These are phyloP conservation scores for Cicer chorassanicum DNA, from an alignment of 306 rosid genomes.

Conservation along the genomic window DNA sequence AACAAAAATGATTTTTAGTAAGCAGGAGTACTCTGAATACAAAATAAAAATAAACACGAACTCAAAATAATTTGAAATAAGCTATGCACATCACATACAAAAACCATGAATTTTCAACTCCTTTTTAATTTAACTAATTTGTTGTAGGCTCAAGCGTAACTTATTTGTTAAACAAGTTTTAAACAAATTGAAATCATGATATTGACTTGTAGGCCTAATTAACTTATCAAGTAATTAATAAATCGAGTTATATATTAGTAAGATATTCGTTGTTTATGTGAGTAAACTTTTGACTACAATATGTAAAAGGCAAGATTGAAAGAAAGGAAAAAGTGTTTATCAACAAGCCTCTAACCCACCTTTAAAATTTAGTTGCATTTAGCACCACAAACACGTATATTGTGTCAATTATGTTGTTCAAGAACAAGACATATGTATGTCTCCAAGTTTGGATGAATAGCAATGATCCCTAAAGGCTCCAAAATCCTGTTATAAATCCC, in stretches of 20 bases:
- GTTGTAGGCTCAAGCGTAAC: too few relatives aligned
- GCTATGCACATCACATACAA: too few relatives aligned
- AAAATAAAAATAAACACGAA: too few relatives aligned
- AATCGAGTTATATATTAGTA: background rate
- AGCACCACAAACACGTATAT: background rate
- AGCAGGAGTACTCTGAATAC: too few relatives aligned
- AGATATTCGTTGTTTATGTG: too few relatives aligned
- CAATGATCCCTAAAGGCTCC: background rate
- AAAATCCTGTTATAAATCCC: conserved; percentile 38
- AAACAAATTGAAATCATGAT: background rate
- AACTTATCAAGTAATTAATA: background rate
- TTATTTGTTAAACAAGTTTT: too few relatives aligned
- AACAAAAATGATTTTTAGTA: too few relatives aligned
- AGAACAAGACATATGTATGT: conserved; percentile 2
- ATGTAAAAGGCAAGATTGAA: background rate
- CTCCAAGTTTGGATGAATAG: conserved; percentile 13
- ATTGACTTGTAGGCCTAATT: background rate
- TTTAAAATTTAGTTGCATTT: conserved; percentile 15
- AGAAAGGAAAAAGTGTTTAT: background rate
- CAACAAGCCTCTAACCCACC: background rate
- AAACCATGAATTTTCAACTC: too few relatives aligned
- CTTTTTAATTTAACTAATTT: too few relatives aligned
- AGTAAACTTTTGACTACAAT: background rate
- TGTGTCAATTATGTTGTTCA: background rate
- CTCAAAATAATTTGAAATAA: too few relatives aligned